Base-by-base conservation (phyloP, 2,329 filamentous ascomycete genomes). In the Ophidiomyces ophidiicola region DNA sequence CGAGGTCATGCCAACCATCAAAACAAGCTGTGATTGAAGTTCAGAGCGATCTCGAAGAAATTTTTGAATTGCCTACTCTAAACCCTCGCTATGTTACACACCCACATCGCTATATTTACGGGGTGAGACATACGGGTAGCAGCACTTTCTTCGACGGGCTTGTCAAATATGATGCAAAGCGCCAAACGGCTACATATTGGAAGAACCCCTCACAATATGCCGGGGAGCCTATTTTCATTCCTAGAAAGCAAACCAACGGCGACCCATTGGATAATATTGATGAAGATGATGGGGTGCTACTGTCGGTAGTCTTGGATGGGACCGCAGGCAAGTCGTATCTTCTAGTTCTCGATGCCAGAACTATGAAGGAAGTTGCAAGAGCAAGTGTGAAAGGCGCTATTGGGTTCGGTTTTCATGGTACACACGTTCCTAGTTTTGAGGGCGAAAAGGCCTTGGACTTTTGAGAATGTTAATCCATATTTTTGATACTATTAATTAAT, bases 331-430 rank as follows among this genome's bases (percentile, higher is more conserved):
- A 56, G 48, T 74, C 70, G 33, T 74, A 73, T 49, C 50, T 75
- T 19, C 55, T 74, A 14, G 67, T 66, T 35, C 55, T 74, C 5
- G 60, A 69, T 53, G 69, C 71, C 6, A 64, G 53, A 43, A 59
- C 59, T 25, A 53, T 74, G 56, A 58, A 38, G 15, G 70, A 74
- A 49, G 39, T 71, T 37, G 70, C 68, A 0, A 59, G 67, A 12
- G 71, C 70, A 15, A 59, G 68, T 45, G 61, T 72, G 25, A 53
- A 62, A 17, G 63, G 66, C 0, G 60, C 60, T 1, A 60, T 74
- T 46, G 64, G 60, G 1, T 68, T 74, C 51, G 69, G 69, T 1
- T 73, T 75, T 48, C 70, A 73, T 60, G 70, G 70, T 0, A 56
- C 61, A 21, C 57, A 62, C 53, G 50, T 63, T 39, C 46, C 55